Conservation (phyloP, 2,329 filamentous ascomycete genomes). For the Phialophora macrospora region DNA sequence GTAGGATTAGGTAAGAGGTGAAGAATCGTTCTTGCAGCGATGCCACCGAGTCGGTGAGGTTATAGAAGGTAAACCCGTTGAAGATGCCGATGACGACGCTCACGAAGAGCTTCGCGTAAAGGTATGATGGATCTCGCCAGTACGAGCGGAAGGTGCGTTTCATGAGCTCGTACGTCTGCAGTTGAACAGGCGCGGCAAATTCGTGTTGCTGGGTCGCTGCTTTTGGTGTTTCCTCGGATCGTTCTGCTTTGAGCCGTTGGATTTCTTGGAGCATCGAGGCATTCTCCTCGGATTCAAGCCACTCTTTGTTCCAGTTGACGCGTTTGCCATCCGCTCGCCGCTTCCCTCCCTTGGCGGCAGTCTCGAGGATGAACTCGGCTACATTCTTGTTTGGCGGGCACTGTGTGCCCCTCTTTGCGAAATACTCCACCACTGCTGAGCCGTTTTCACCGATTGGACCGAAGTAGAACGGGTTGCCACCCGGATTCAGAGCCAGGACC, state of each 20-base stretch:
- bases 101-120: constrained; percentile 77
- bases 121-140: constrained; percentile 76
- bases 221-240: constrained; percentile 49
- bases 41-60: constrained; percentile 66
- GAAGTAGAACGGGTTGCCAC: constrained; percentile 75
- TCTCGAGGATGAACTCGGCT: constrained; percentile 70
- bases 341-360: constrained; percentile 62
- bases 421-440: constrained; percentile 68
- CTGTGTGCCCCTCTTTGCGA: constrained; percentile 66
- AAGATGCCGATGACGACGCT: constrained; percentile 74
- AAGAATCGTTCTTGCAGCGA: constrained; percentile 82
- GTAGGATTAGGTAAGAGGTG: constrained; percentile 68
- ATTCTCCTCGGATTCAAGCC: constrained; percentile 68
- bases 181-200: constrained; percentile 68
- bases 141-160: constrained; percentile 73
- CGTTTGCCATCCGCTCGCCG: constrained; percentile 57
- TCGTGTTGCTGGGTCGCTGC: constrained; percentile 49
- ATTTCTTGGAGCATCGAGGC: constrained; percentile 67
- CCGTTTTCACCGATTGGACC: constrained; percentile 72
- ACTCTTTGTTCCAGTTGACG: constrained; percentile 77
- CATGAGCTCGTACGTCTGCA: constrained; percentile 70
- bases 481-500: constrained; percentile 70
- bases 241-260: constrained; percentile 63
- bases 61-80: constrained; percentile 77
- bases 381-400: constrained; percentile 71